These are phyloP conservation scores for Sclerotinia nivalis DNA, from an alignment of 2,329 filamentous ascomycete genomes.

Conservation along the genomic window DNA sequence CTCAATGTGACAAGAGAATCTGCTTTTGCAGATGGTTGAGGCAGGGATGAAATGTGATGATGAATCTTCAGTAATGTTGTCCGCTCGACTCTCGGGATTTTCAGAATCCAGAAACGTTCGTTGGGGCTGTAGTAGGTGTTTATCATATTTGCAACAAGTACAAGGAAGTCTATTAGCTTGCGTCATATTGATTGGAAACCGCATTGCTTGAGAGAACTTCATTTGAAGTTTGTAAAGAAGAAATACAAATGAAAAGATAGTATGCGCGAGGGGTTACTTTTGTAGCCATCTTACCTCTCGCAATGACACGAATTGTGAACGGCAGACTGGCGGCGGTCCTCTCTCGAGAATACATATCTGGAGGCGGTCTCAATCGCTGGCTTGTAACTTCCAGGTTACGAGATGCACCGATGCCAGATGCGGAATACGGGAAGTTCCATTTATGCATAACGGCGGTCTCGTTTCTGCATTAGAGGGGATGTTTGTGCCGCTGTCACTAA, in stretches of 20 bases:
- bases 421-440: not conserved
- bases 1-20: not conserved
- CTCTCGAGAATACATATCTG: not conserved
- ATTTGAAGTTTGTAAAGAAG: not conserved
- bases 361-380: constrained; percentile 1
- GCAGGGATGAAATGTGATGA: not conserved
- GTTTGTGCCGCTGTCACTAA: not conserved
- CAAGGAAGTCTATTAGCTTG: not conserved
- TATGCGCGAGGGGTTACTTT: not conserved
- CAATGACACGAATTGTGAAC: not conserved
- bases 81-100: not conserved
- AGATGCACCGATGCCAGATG: not conserved
- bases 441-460: not conserved
- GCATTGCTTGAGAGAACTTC: not conserved
- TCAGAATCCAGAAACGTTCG: not conserved
- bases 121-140: not conserved
- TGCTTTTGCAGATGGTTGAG: rapidly evolving
- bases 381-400: not conserved
- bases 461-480: not conserved
- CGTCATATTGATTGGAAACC: not conserved
- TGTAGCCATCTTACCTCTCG: not conserved
- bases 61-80: not conserved
- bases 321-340: not conserved
- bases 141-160: not conserved
- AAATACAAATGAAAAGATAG: not conserved